Base-by-base conservation (phyloP, 345 rosid genomes). In the Pistacia integerrima region DNA sequence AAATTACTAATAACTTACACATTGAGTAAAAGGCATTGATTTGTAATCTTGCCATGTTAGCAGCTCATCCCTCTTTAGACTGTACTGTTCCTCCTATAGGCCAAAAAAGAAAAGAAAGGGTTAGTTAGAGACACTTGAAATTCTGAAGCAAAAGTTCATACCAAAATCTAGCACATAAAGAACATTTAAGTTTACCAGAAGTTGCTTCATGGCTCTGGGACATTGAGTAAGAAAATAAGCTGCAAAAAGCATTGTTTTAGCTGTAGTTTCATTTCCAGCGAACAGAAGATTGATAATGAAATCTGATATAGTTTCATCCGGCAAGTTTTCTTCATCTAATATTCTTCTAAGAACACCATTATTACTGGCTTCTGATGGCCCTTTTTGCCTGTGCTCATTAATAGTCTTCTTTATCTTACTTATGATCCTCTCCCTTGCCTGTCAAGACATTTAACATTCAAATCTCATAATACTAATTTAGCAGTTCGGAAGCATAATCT, bases 181-280 rank as follows among this genome's bases (percentile, higher is more conserved):
- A 13, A 3, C 57, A 11, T 52, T 8, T 3, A 5, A 18, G 20
- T 3, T 7, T 83, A 91, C 98, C 89, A 77, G 80, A 44, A 92
- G 78, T 72, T 88, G 89, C 52, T 81, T 82, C 90, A 90, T 46
- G 41, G 97, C 93, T 64, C 57, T 76, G 5, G 97, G 96, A 77
- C 84, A 87, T 3, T 77, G 90, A 73, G 90, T 86, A 81, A 94
- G 93, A 85, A 94, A 92, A 85, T 90, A 92, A 76, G 87, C 80
- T 0, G 96, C 93, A 64, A 94, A 88, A 14, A 92, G 87, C 97
- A 94, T 92, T 20, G 98, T 92, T 78, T 94, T 94, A 1, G 97
- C 81, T 0, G 97, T 94, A 1, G 98, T 92, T 85, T 94, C 98
- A 63, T 90, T 94, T 76, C 98, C 98, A 3, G 97, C 98, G 74